Evolutionary conservation across 2,329 filamentous ascomycete species (phyloP), one percentile per base, ranked within the genome.

Genomic region (Verruconis gallopava): DNA sequence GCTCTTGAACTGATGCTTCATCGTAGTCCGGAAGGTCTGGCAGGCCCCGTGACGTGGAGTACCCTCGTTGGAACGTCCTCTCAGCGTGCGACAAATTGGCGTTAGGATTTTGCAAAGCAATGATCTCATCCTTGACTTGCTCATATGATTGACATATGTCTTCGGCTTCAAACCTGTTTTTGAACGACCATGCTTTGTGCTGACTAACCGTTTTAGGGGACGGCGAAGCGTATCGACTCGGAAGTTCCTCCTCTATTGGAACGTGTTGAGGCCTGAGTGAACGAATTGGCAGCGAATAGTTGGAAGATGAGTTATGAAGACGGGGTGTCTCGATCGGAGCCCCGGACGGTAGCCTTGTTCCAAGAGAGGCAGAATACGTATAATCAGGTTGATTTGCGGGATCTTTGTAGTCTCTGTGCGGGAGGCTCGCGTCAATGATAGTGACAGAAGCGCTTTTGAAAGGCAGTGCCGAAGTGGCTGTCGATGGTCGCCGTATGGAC

Each of bases 301-400:
- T 30, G 6, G 6, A 9, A 9, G 25, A n/a, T 9, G 25, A 9
- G n/a, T 30, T 9, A 30, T 30, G 25, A 6, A 11, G 14, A 19
- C 12, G 21, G 3, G 21, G 20, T 13, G 30, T 13, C 42, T 59
- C 56, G 13, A 59, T 38, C 12, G 55, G 47, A 30, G 50, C 53
- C 14, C 56, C 56, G 15, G 59, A 61, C 21, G 58, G 55, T 5
- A 60, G 44, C 3, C 41, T 56, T 5, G 53, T 42, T 11, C 53
- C 53, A 15, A 59, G 45, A n/a, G 55, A 50, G 13, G 48, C 51
- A 12, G 54, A 50, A 32, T 53, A 56, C 17, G 53, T 57, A 51
- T 51, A 58, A 4, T 47, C 40, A 12, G 56, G 56, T 32, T 59
- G 56, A 36, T 53, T 28, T 34, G 48, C 42, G 4, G 55, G 51